phyloP scores from a whole-genome alignment of 805 yeast species.

The Starmerella bombi region DNA sequence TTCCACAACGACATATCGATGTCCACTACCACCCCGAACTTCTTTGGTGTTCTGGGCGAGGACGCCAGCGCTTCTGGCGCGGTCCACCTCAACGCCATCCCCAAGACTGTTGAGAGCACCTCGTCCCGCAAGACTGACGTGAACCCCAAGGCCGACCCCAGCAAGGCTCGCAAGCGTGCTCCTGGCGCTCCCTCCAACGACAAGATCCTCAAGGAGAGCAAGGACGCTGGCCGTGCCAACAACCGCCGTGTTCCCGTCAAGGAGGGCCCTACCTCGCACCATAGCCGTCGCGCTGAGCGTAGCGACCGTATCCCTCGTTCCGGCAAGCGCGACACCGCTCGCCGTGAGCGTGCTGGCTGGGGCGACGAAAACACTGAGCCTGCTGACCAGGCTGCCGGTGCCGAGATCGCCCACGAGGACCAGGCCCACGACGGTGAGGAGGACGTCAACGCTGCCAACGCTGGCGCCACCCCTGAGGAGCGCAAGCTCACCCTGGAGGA shows the following conservation, averaged over 20 bases:
- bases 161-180: slow-evolving; percentile 43
- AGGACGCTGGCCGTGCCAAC: slow-evolving; percentile 48
- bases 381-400: slow-evolving; percentile 45
- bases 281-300: slow-evolving; percentile 42
- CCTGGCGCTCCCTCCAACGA: slow-evolving; percentile 61
- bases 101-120: slow-evolving; percentile 52
- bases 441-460: slow-evolving; percentile 32
- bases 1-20: slow-evolving; percentile 1
- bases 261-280: slow-evolving; percentile 41
- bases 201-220: slow-evolving; percentile 65
- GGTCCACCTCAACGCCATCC: slow-evolving; percentile 23
- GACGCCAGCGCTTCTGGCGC: slow-evolving; percentile 16
- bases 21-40: slow-evolving; percentile 21
- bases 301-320: slow-evolving; percentile 77
- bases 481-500: slow-evolving; percentile 55
- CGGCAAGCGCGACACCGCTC: slow-evolving; percentile 71
- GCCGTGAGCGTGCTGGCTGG: slow-evolving; percentile 78
- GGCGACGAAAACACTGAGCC: slow-evolving; percentile 66
- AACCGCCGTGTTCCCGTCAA: slow-evolving; percentile 35
- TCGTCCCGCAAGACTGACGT: slow-evolving; percentile 62
- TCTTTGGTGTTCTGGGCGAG: slow-evolving; percentile 21
- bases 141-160: slow-evolving; percentile 45
- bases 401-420: slow-evolving; percentile 30
- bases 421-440: slow-evolving; percentile 30
- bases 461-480: slow-evolving; percentile 34